Evolutionary conservation across 305 asterid genomes (phyloP), one percentile per base, ranked within the genome.

Genomic region (Petunia hybrid): DNA sequence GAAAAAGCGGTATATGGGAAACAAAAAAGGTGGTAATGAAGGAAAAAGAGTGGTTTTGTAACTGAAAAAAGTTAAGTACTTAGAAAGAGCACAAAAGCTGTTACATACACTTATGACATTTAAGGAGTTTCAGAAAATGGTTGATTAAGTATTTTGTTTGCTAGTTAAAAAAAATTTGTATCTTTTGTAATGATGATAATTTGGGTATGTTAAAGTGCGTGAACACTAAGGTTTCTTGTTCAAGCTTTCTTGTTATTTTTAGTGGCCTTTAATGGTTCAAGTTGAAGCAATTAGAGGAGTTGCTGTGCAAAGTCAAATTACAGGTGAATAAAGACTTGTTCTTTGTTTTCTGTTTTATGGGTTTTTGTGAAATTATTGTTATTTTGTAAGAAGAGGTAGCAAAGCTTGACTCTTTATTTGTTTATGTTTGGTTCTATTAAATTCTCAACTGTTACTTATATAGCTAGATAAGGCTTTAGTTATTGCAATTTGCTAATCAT

Each of bases 11-110:
- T 85, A 83, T 85, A 45, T 57, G 57, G 66, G 45, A 78, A 82
- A 31, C 62, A 43, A 74, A 57, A 80, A 82, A 79, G 70, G 67
- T 80, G 84, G 87, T 82, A 43, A 76, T 85, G 84, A 84, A 89
- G 86, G 86, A 74, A 69, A 22, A 85, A 83, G 83, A 83, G 91
- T 85, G 89, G 93, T 90, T 85, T 93, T 87, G 94, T 91, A 93
- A 93, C 97, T 86, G 97, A 89, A 87, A 89, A 89, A 94, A 84
- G 96, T 86, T 91, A 91, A 80, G 63, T 74, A 60, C 31, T 22
- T 64, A 79, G 82, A 86, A 84, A 81, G 62, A 73, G 68, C 83
- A 88, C 86, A 84, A 83, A 75, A 62, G 59, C 77, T 51, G 59
- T 69, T 75, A 48, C 74, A 84, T 46, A 82, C 85, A 51, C 71